Evolutionary conservation across 805 yeast species (phyloP), one percentile per base, ranked within the genome.

Genomic region (Candida fluviatilis): DNA sequence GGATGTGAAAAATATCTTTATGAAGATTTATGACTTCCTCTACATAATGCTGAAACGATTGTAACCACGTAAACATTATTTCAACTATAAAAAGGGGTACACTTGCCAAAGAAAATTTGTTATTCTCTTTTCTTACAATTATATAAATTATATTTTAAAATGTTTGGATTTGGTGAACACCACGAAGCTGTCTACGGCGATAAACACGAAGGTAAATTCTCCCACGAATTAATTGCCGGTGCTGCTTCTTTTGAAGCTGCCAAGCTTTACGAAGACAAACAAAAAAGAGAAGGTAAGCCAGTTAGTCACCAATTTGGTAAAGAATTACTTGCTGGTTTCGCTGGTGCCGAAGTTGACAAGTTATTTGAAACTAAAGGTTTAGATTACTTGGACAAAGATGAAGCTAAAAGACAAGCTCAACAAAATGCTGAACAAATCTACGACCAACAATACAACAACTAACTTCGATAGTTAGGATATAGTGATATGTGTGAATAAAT

Each of bases 301-400:
- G 62, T 57, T 21, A 41, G 48, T 41, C 63, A 58, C 42, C 46
- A 50, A 10, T 55, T 57, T 32, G 63, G 62, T 38, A 58, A 57
- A 45, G 62, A 58, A 37, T 10, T 49, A 21, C 40, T 58, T 34
- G 58, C 55, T 16, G 62, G 61, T 25, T 34, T 58, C 45, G 63
- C 54, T 21, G 63, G 62, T 40, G 62, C 47, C 24, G 63, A 58
- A 41, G 59, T 58, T 32, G 63, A 58, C 51, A 57, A 57, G 50
- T 55, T 58, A 48, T 51, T 58, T 39, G 63, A 58, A 41, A 58
- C 63, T 36, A 57, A 54, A 45, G 63, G 63, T 15, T 55, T 58
- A 42, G 61, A 57, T 48, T 55, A 53, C 50, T 55, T 58, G 52
- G 62, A 58, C 50, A 47, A 48, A 38, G 47, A 48, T 32, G 31